Percentiles rank a stretch among this genome's conserved stretches.
These are phyloP conservation scores for Xerocomus amazonicus DNA, from an alignment of 1,284 basidiomycete species.

Conservation along the genomic window DNA sequence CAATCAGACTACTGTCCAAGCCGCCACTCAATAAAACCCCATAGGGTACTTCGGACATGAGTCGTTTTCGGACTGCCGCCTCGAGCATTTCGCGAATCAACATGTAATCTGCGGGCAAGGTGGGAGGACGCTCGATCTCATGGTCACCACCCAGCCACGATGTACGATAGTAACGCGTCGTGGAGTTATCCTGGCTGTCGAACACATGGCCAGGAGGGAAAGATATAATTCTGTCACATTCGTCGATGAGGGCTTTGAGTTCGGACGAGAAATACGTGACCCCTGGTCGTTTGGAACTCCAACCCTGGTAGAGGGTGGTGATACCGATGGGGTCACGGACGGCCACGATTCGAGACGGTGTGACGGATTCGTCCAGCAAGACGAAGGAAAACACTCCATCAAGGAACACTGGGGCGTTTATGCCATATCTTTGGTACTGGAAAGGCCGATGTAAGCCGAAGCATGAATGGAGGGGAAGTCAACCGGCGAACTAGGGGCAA, in stretches of 20 bases:
- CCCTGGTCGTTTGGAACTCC: slow-evolving; percentile 82
- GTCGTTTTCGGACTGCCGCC: slow-evolving; percentile 88
- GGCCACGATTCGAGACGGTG: slow-evolving; percentile 89
- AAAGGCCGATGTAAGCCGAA: slow-evolving; percentile 5
- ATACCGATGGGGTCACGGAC: slow-evolving; percentile 98
- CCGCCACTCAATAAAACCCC: slow-evolving; percentile 96
- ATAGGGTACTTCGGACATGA: slow-evolving; percentile 99
- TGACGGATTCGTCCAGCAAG: slow-evolving; percentile 88
- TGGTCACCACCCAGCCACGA: slow-evolving; percentile 81
- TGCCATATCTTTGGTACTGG: slow-evolving; percentile 84
- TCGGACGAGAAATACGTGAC: slow-evolving; percentile 94
- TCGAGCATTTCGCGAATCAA: slow-evolving; percentile 82
- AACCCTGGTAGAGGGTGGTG: slow-evolving; percentile 97
- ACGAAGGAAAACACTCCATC: slow-evolving; percentile 99
- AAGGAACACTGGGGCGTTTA: slow-evolving; percentile 73
- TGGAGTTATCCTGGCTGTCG: slow-evolving; percentile 76
- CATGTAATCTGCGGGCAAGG: slow-evolving; percentile 65
- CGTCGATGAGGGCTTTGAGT: slow-evolving; percentile 88
- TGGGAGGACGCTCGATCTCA: slow-evolving; percentile 59
- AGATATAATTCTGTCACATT: slow-evolving; percentile 92
- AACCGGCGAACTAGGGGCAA: slow-evolving; percentile 73
- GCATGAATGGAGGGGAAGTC: neutral
- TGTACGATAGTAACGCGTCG: slow-evolving; percentile 81
- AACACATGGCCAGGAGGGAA: slow-evolving; percentile 98
- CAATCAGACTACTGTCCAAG: slow-evolving; percentile 94